A percentile compares a stretch with the other conserved stretches of the same genome.
Evolutionary conservation across 2,329 filamentous ascomycete species (phyloP).

Genomic region (Aspergillus sp.): DNA sequence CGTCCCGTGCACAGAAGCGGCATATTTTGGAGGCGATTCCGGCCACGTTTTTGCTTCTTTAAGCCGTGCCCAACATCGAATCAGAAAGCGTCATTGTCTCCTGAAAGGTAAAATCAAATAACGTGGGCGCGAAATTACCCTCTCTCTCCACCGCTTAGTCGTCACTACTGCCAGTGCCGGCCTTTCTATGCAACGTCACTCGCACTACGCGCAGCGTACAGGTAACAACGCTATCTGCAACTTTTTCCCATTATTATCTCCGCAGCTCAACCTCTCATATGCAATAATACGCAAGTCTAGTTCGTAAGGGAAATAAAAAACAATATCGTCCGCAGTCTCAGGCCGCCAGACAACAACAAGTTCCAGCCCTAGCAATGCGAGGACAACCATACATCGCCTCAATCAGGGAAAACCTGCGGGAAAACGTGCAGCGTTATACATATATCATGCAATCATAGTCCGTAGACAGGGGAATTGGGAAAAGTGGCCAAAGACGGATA

Average conservation of each 20-base stretch:
- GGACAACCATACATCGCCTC: conserved; percentile 24
- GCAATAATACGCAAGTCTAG: conserved; percentile 12
- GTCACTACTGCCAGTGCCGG: no score
- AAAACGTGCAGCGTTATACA: conserved; percentile 30
- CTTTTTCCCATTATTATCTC: conserved; percentile 4
- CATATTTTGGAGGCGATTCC: background rate
- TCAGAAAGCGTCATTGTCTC: background rate
- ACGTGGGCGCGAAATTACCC: background rate
- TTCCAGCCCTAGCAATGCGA: conserved; percentile 18
- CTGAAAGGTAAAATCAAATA: conserved; percentile 1
- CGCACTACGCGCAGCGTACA: background rate
- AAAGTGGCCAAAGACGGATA: background rate
- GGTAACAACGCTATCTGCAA: background rate
- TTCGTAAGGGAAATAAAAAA: conserved; percentile 9
- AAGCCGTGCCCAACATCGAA: background rate
- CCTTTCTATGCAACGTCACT: background rate
- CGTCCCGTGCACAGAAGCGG: no score
- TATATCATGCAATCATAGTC: conserved; percentile 40
- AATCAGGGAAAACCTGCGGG: conserved; percentile 15
- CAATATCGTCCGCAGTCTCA: conserved; percentile 4
- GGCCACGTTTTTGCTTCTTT: conserved; percentile 7
- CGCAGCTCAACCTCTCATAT: conserved; percentile 10
- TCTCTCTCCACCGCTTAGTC: background rate
- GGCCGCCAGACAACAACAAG: conserved; percentile 6
- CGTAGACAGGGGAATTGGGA: conserved; percentile 24